Conservation (phyloP, 345 rosid genomes). For the Murraya koenigii region DNA sequence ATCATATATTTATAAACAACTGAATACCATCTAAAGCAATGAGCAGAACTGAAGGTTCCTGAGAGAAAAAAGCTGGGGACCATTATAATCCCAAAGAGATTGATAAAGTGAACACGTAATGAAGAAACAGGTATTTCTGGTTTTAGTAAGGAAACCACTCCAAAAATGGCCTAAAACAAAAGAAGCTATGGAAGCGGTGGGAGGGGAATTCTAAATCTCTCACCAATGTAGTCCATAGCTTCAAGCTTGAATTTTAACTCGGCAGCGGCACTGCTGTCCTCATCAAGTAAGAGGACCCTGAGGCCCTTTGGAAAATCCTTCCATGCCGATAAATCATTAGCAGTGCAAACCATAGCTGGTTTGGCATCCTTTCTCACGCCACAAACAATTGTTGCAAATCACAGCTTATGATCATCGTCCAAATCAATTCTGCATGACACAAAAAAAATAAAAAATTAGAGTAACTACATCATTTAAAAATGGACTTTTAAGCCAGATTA, state of each 20-base stretch:
- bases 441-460: conserved; percentile 9
- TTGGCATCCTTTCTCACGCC: conserved; percentile 92
- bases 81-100: conserved; percentile 12
- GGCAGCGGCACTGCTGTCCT: conserved; percentile 48
- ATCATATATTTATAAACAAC: conserved; percentile 8
- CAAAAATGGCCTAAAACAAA: neutral
- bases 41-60: conserved; percentile 5
- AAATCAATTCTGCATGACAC: conserved; percentile 31
- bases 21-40: conserved; percentile 12
- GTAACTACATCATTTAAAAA: conserved; percentile 1
- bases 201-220: conserved; percentile 27
- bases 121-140: conserved; percentile 9
- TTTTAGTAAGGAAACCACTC: neutral
- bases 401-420: conserved; percentile 14
- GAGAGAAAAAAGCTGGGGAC: conserved; percentile 11
- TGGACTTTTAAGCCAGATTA: neutral
- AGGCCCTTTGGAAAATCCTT: conserved; percentile 96
- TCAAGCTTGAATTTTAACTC: conserved; percentile 77
- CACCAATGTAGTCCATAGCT: conserved; percentile 88
- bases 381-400: conserved; percentile 32
- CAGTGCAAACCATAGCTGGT: conserved; percentile 93
- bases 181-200: neutral
- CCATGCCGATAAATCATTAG: conserved; percentile 80
- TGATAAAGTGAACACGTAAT: conserved; percentile 11
- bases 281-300: conserved; percentile 78